A percentile compares a stretch with the other conserved stretches of the same genome.
Conservation (phyloP, 345 rosid species). For the sweet orange (Citrus sinensis) region DVS_A1.0 CM039163.1:2107501-2108000, state of each 20-base stretch:
- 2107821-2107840: constrained; percentile 22
- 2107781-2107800: constrained; percentile 33
- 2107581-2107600: neutral
- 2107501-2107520: neutral
- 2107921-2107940: neutral
- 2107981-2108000: neutral
- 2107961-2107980: neutral
- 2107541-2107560: neutral
- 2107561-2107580: too few relatives aligned
- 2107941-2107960: neutral
- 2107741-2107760: neutral
- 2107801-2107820: constrained; percentile 16
- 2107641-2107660: neutral
- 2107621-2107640: neutral
- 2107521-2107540: neutral
- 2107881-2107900: neutral
- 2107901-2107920: neutral
- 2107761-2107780: constrained; percentile 48
- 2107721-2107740: neutral
- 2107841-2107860: constrained; percentile 7
- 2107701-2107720: constrained; percentile 14
- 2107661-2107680: neutral
- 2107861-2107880: neutral
- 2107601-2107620: neutral
- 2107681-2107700: neutral